Percentiles rank a stretch among this genome's conserved stretches.
These are phyloP conservation scores for Skeletonema marinoi DNA, from an alignment of 108 stramenopile species.

Conservation along the genomic window DNA sequence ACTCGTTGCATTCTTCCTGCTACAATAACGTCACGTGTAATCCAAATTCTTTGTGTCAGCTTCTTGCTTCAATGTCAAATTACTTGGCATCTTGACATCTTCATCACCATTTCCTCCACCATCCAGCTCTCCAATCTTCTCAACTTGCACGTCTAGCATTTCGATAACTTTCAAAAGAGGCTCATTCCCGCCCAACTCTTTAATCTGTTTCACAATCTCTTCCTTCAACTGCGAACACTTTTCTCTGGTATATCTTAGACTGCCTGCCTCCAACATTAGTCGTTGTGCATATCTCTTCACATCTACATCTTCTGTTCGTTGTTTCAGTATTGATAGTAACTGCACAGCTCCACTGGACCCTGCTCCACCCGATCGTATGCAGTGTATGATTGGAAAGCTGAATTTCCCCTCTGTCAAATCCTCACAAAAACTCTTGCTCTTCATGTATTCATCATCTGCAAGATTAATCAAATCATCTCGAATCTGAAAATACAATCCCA, in stretches of 20 bases:
- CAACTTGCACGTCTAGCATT: constrained; percentile 75
- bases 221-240: constrained; percentile 66
- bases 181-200: constrained; percentile 74
- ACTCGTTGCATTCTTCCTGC: neutral
- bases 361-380: constrained; percentile 30
- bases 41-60: constrained; percentile 18
- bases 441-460: constrained; percentile 91
- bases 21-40: constrained; percentile 12
- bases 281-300: constrained; percentile 89
- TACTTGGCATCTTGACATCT: neutral
- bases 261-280: constrained; percentile 74
- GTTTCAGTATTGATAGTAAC: constrained; percentile 90
- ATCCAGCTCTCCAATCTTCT: constrained; percentile 46
- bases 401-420: constrained; percentile 98
- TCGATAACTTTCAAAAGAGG: constrained; percentile 67
- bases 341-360: constrained; percentile 48
- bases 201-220: constrained; percentile 64
- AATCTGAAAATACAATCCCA: constrained; percentile 96
- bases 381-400: constrained; percentile 92
- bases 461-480: constrained; percentile 95
- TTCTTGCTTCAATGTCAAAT: neutral
- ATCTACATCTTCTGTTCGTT: constrained; percentile 89
- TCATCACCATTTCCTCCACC: neutral
- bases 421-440: constrained; percentile 95
- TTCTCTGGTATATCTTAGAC: constrained; percentile 69